Percentiles rank a stretch among this genome's conserved stretches.
These are phyloP conservation scores for Beauveria sp. DNA, from an alignment of 2,329 filamentous ascomycete species.

Conservation along the genomic window DNA sequence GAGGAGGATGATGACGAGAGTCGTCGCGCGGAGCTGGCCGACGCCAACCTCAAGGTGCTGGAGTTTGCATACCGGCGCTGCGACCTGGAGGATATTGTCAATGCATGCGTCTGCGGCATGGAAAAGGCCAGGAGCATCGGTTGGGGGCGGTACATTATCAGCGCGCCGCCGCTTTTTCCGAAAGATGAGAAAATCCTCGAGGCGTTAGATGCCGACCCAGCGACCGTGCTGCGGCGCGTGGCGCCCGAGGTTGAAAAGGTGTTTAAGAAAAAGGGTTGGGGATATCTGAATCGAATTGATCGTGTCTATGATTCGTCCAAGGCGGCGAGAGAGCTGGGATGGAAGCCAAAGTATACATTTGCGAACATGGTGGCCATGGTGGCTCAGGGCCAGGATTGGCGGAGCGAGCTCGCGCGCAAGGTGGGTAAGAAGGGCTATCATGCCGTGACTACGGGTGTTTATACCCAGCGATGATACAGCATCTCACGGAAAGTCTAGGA, in stretches of 20 bases:
- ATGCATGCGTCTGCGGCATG: slow-evolving; percentile 33
- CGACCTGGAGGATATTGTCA: slow-evolving; percentile 37
- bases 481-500: no score
- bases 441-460: slow-evolving; percentile 34
- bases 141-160: slow-evolving; percentile 37
- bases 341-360: slow-evolving; percentile 36
- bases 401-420: slow-evolving; percentile 29
- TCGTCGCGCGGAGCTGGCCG: slow-evolving; percentile 26
- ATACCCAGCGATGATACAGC: slow-evolving; percentile 26
- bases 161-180: slow-evolving; percentile 33
- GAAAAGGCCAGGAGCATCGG: slow-evolving; percentile 22
- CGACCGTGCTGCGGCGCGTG: slow-evolving; percentile 19
- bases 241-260: background rate
- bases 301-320: slow-evolving; percentile 37
- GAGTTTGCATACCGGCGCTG: slow-evolving; percentile 38
- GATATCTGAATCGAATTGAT: slow-evolving; percentile 30
- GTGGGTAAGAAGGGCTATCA: slow-evolving; percentile 40
- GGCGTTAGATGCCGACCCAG: slow-evolving; percentile 26
- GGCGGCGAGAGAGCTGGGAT: slow-evolving; percentile 33
- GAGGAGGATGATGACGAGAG: slow-evolving; percentile 39
- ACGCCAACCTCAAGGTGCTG: slow-evolving; percentile 41
- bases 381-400: slow-evolving; percentile 27
- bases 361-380: slow-evolving; percentile 26
- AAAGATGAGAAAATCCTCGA: slow-evolving; percentile 23
- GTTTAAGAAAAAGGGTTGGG: slow-evolving; percentile 25